These are phyloP conservation scores for Imleria badia DNA, from an alignment of 768 basidiomycete genomes.

Conservation along the genomic window DNA sequence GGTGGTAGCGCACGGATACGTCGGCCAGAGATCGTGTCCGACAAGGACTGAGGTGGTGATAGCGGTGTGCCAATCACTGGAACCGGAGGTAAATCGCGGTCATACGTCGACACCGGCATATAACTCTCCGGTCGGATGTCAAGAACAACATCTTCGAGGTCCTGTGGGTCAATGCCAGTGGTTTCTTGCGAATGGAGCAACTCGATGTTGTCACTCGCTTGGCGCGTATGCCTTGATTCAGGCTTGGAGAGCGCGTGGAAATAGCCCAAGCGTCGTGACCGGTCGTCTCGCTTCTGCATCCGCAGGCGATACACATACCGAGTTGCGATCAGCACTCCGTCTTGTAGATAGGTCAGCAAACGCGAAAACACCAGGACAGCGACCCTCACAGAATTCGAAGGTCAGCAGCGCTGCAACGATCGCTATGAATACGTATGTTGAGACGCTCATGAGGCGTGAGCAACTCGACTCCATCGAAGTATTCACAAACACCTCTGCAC, in stretches of 20 bases:
- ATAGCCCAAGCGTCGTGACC: constrained; percentile 33
- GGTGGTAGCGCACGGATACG: constrained; percentile 32
- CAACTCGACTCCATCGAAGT: constrained; percentile 46
- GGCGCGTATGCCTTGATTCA: constrained; percentile 18
- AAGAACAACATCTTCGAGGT: constrained; percentile 17
- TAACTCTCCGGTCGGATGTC: constrained; percentile 24
- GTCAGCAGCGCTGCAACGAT: constrained; percentile 46
- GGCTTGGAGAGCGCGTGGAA: constrained; percentile 30
- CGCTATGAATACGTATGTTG: constrained; percentile 46
- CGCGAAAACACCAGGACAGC: background rate
- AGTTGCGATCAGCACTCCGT: constrained; percentile 52
- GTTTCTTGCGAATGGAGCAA: constrained; percentile 21
- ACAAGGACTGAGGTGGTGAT: constrained; percentile 6
- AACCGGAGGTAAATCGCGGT: constrained; percentile 13
- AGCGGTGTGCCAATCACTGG: constrained; percentile 1
- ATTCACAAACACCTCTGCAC: constrained; percentile 44
- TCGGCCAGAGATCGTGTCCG: constrained; percentile 15
- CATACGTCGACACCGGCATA: constrained; percentile 14
- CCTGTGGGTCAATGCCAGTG: constrained; percentile 4
- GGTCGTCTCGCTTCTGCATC: constrained; percentile 46
- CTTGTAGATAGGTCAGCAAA: constrained; percentile 31
- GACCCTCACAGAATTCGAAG: constrained; percentile 55
- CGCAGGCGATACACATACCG: constrained; percentile 54
- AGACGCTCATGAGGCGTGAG: constrained; percentile 38
- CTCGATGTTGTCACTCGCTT: constrained; percentile 30